A percentile compares a stretch with the other conserved stretches of the same genome.
Evolutionary conservation across 768 basidiomycete genomes (phyloP).

Genomic region (Lyophyllum decastes): DNA sequence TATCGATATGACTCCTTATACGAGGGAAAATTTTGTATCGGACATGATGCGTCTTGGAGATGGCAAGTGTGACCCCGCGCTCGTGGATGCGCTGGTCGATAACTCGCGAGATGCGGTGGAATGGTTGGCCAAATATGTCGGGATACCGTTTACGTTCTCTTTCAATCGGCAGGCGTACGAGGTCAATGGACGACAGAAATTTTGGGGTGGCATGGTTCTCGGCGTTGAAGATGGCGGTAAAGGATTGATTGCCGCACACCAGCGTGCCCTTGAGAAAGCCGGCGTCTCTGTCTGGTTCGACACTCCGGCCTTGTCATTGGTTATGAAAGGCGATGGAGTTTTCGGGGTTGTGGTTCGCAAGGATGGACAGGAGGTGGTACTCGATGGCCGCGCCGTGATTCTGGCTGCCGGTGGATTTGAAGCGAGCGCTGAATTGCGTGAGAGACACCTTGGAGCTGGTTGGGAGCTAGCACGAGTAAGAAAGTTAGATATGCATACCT

Average conservation of each 20-base stretch:
- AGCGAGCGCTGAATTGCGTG: slow-evolving; percentile 51
- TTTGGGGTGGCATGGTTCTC: slow-evolving; percentile 72
- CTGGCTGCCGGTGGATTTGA: slow-evolving; percentile 72
- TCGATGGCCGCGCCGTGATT: slow-evolving; percentile 49
- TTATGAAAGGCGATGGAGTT: slow-evolving; percentile 40
- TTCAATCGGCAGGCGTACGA: slow-evolving; percentile 72
- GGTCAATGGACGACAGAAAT: slow-evolving; percentile 59
- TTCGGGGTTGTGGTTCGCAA: slow-evolving; percentile 47
- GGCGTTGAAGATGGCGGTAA: slow-evolving; percentile 68
- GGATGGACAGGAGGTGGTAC: slow-evolving; percentile 32
- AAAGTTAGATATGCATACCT: slow-evolving; percentile 28
- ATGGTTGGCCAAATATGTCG: slow-evolving; percentile 56
- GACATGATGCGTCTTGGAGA: slow-evolving; percentile 65
- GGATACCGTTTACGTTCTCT: slow-evolving; percentile 56
- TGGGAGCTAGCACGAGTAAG: slow-evolving; percentile 55
- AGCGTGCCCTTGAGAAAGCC: slow-evolving; percentile 44
- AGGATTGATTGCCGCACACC: slow-evolving; percentile 62
- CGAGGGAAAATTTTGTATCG: slow-evolving; percentile 48
- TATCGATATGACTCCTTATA: slow-evolving; percentile 64
- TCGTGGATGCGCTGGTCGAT: slow-evolving; percentile 55
- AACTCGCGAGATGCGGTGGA: slow-evolving; percentile 54
- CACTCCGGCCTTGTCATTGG: slow-evolving; percentile 42
- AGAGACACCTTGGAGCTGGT: slow-evolving; percentile 53
- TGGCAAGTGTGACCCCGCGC: slow-evolving; percentile 45
- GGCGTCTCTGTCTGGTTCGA: slow-evolving; percentile 63